Percentiles rank a stretch among this genome's conserved stretches.
Evolutionary conservation across 108 stramenopile genomes (phyloP).

Genomic region (Cylindrotheca fusiformis): DNA sequence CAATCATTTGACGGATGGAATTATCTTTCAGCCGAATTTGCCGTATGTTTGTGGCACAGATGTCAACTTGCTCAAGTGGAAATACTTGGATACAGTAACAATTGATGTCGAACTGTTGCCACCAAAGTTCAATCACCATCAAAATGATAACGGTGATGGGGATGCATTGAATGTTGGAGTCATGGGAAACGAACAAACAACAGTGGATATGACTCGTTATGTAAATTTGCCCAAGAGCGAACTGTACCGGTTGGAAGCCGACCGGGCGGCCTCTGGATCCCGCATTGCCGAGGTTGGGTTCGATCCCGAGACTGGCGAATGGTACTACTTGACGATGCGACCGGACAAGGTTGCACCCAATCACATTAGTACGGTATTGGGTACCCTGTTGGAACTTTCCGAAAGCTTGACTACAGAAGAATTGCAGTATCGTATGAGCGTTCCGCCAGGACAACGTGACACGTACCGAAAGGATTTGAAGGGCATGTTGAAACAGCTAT

Average conservation of each 20-base stretch:
- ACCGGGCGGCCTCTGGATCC: constrained; percentile 51
- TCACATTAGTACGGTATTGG: constrained; percentile 83
- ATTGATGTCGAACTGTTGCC: constrained; percentile 89
- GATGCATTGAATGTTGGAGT: constrained; percentile 61
- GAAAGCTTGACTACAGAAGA: constrained; percentile 85
- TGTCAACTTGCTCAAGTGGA: constrained; percentile 91
- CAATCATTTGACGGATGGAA: constrained; percentile 94
- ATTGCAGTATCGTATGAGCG: constrained; percentile 79
- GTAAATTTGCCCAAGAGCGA: constrained; percentile 73
- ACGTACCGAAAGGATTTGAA: constrained; percentile 78
- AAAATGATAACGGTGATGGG: constrained; percentile 27
- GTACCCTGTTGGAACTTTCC: constrained; percentile 82
- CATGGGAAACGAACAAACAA: constrained; percentile 74
- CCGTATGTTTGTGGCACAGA: constrained; percentile 92
- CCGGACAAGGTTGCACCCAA: constrained; percentile 85
- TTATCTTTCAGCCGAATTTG: constrained; percentile 87
- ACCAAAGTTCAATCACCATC: constrained; percentile 22
- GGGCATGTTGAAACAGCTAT: constrained; percentile 76
- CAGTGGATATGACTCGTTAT: constrained; percentile 80
- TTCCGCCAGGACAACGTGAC: constrained; percentile 72
- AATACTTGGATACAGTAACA: constrained; percentile 94
- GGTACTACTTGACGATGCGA: constrained; percentile 90
- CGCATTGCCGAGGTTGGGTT: constrained; percentile 89
- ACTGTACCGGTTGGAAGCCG: constrained; percentile 80
- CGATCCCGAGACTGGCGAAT: constrained; percentile 86